phyloP scores from a whole-genome alignment of 805 yeast genomes.

The Cyberlindnera amylophila region DNA sequence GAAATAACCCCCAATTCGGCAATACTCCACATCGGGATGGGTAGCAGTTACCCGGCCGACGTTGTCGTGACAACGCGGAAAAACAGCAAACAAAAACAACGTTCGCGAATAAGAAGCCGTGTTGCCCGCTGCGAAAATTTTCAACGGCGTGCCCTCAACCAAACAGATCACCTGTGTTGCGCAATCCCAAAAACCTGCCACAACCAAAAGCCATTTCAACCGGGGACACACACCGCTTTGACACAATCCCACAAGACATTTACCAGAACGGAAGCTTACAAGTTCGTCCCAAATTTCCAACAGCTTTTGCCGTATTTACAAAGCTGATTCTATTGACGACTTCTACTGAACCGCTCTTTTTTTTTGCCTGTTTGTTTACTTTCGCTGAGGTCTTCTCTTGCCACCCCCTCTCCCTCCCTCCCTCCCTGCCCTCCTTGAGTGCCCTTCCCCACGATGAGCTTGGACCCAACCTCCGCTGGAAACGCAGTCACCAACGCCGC shows the following conservation, averaged over 20 bases:
- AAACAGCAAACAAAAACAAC: background rate
- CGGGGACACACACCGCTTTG: conserved; percentile 12
- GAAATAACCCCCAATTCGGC: background rate
- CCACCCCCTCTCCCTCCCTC: too few species aligned
- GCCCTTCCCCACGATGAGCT: conserved; percentile 12
- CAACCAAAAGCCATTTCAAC: conserved; percentile 4
- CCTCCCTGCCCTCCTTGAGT: too few species aligned
- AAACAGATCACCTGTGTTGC: conserved; percentile 11
- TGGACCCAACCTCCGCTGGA: conserved; percentile 18
- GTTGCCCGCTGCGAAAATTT: conserved; percentile 14
- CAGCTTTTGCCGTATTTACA: too few species aligned
- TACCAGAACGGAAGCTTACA: too few species aligned
- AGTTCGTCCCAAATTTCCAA: too few species aligned
- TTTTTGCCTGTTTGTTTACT: too few species aligned
- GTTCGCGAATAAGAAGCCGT: conserved; percentile 1
- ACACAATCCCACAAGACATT: conserved; percentile 6
- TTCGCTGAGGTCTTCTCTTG: too few species aligned
- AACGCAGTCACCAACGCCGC: conserved; percentile 22
- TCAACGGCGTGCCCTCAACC: conserved; percentile 11
- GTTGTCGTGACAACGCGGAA: background rate
- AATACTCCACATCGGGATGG: background rate
- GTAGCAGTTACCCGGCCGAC: conserved; percentile 3
- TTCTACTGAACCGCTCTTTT: too few species aligned
- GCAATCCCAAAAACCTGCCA: conserved; percentile 3
- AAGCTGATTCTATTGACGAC: too few species aligned